Conservation (phyloP, 1,139 yeast species). For the Candida labiduridarum region DNA sequence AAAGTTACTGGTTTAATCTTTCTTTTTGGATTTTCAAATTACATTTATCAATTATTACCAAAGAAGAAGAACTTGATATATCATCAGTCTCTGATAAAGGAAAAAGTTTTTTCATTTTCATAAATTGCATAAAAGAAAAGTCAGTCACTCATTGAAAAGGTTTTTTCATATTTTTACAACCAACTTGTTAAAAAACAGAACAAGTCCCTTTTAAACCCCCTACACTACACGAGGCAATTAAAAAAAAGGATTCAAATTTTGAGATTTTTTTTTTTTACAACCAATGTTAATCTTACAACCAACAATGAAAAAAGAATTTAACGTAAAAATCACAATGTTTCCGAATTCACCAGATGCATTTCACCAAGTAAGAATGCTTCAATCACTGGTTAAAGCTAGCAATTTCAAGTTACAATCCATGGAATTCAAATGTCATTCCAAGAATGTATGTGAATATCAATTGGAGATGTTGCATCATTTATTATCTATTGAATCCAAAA, state of each 20-base stretch:
- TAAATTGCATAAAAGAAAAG: not conserved
- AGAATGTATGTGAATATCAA: slow-evolving; percentile 42
- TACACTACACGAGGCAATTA: too few relatives aligned
- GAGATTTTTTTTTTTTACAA: not conserved
- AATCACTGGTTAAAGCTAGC: slow-evolving; percentile 36
- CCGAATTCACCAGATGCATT: slow-evolving; percentile 37
- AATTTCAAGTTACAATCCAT: slow-evolving; percentile 36
- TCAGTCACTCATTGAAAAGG: too few relatives aligned
- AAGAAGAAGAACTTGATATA: not conserved
- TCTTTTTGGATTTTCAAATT: not conserved
- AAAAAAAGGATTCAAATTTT: not conserved
- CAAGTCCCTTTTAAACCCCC: too few relatives aligned
- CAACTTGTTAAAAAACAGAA: too few relatives aligned
- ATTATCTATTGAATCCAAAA: slow-evolving; percentile 33
- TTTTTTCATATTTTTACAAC: too few relatives aligned
- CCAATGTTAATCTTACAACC: not conserved
- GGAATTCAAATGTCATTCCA: slow-evolving; percentile 46
- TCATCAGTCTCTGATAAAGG: too few relatives aligned
- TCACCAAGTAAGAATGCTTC: slow-evolving; percentile 37
- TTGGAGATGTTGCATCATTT: slow-evolving; percentile 44
- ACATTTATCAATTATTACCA: not conserved
- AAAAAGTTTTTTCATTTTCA: not conserved
- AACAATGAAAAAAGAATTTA: not conserved
- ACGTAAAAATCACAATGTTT: slow-evolving; percentile 10
- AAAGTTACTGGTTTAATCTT: slow-evolving; percentile 4